Conservation (phyloP, 2,329 filamentous ascomycete species). For the Coniochaeta pulveracea region DNA sequence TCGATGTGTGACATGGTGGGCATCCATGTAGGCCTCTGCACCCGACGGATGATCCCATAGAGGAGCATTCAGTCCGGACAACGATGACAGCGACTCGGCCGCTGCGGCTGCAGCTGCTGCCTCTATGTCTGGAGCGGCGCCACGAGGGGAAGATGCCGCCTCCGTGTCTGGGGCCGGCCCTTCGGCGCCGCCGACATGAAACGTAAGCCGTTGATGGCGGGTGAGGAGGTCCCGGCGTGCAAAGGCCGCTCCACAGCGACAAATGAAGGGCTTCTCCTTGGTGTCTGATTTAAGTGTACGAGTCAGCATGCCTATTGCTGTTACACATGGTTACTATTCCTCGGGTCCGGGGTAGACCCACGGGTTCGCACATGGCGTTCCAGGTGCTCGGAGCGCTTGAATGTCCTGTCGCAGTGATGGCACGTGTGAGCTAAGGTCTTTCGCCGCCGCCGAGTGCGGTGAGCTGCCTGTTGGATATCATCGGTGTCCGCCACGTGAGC, state of each 20-base stretch:
- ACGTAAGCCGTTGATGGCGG: conserved; percentile 27
- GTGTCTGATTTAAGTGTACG: conserved; percentile 21
- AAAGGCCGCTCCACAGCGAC: conserved; percentile 30
- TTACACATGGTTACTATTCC: neutral
- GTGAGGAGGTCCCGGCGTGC: conserved; percentile 31
- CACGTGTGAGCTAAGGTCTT: conserved; percentile 14
- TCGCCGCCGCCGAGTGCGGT: neutral
- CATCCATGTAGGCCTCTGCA: neutral
- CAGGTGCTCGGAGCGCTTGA: conserved; percentile 33
- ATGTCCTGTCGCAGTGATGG: conserved; percentile 24
- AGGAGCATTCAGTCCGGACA: conserved; percentile 20
- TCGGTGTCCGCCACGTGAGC: neutral
- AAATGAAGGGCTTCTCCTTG: conserved; percentile 34
- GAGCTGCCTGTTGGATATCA: neutral
- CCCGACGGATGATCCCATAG: conserved; percentile 11
- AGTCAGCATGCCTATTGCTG: neutral
- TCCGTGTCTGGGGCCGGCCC: neutral
- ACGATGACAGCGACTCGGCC: conserved; percentile 16
- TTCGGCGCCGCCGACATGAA: conserved; percentile 18
- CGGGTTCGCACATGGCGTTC: conserved; percentile 33
- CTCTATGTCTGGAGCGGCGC: conserved; percentile 4
- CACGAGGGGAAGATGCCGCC: neutral
- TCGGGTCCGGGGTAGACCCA: conserved; percentile 18
- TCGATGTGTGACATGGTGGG: neutral
- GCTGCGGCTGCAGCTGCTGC: conserved; percentile 14